Base-by-base conservation (phyloP, 2,329 filamentous ascomycete species). In the Fusarium xyrophilum region DNA sequence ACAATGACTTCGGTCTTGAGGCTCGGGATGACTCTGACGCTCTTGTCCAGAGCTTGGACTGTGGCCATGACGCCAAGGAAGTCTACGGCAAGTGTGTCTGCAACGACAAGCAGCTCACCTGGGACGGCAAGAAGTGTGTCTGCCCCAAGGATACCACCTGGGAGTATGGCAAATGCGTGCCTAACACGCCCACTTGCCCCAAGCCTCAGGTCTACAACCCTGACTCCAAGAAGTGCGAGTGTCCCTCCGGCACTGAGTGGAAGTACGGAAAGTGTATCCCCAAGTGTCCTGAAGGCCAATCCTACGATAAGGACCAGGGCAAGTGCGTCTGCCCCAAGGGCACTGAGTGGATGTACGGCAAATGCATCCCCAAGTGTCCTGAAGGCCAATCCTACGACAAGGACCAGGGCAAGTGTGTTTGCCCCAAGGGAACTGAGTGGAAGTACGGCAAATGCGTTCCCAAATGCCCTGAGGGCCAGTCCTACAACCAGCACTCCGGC, bases 1-100 rank as follows among this genome's bases (percentile, higher is more conserved):
- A 71, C 17, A 33, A 35, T 27, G 61, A 70, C 56, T 54, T 58
- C 33, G 30, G 56, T 23, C 68, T 71, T 35, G 68, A 71, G 54
- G 56, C 63, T 40, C 65, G 69, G 23, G 68, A 67, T 23, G 43
- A 52, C 17, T 33, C 58, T 6, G 38, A 50, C 13, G 12, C 39
- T 17, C 57, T 69, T 23, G 63, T 70, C 63, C 54, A 59, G 28
- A 42, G 25, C 51, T 25, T 32, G 40, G 52, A 65, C 52, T 69
- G 67, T n/a, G 63, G 63, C 13, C 25, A 38, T 27, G 67, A 57
- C 3, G 61, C 50, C 44, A 56, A 67, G 39, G 44, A 60, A 30
- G 33, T 40, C 32, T 70, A 69, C 19, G 63, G 67, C 57, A 51
- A 60, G n/a, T 71, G 69, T n/a, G 58, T 40, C 11, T 28, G 23